Evolutionary conservation across 2,329 filamentous ascomycete species (phyloP), one percentile per base, ranked within the genome.

Genomic region (Claviceps paspali): DNA sequence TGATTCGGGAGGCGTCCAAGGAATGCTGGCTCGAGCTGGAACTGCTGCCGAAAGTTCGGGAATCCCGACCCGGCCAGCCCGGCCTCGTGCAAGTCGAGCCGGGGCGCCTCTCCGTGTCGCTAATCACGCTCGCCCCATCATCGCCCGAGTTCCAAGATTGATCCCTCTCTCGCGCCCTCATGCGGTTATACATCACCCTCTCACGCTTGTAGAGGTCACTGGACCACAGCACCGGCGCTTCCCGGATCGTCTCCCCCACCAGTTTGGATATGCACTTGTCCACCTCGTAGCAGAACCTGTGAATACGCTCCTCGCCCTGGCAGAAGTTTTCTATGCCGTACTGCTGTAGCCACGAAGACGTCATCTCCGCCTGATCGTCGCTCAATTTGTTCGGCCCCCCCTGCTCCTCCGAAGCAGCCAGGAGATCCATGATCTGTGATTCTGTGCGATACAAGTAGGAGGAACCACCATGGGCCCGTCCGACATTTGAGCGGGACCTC

Each of bases 311-410:
- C 54, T 98, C 91, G 5, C 88, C 91, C 47, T 78, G 80, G 59
- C 91, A 98, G 47, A 96, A 88, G 51, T 94, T 94, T 54, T 92
- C 85, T 23, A 96, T 79, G 11, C 77, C 76, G 45, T 79, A 80
- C 46, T 82, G 76, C 34, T 81, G 76, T 37, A 96, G 66, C 85
- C 88, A 98, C 39, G 76, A 74, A 15, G 72, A 64, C 0, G 86
- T 94, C 46, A 86, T 77, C 36, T 92, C 84, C 0, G 87, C 79
- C 55, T 96, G 91, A 38, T 94, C 85, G 52, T 96, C 88, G n/a
- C 84, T 87, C 10, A 98, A 69, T 56, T 98, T 98, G 56, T 92
- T 93, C 0, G 85, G 84, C 0, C 91, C 88, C 10, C 87, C 88
- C 47, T 93, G 83, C 37, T 83, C 83, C 39, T 81, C 77, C 0